Evolutionary conservation across 2,329 filamentous ascomycete species (phyloP).

Genomic region (Neofusicoccum sp.): DNA sequence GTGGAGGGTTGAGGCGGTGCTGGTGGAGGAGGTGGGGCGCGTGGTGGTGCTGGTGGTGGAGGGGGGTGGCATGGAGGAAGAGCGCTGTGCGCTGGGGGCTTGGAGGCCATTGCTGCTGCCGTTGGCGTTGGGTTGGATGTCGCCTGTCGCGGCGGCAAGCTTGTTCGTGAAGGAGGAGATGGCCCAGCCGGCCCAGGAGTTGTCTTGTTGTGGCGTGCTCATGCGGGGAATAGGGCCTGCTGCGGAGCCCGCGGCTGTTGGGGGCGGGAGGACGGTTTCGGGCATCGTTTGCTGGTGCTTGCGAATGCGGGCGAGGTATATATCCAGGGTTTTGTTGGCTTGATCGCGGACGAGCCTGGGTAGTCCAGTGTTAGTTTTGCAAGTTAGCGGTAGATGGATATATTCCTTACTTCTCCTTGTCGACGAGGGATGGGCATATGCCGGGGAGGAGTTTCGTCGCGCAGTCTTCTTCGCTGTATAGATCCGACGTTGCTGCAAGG

Average conservation of each 20-base stretch:
- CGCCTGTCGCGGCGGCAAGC: conserved; percentile 77
- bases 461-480: conserved; percentile 88
- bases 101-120: conserved; percentile 40
- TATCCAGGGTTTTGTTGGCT: conserved; percentile 83
- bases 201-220: conserved; percentile 72
- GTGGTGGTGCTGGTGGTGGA: conserved; percentile 30
- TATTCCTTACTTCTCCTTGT: conserved; percentile 75
- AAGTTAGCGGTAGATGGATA: neutral
- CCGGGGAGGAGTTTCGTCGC: conserved; percentile 80
- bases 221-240: conserved; percentile 65
- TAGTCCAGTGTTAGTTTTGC: conserved; percentile 34
- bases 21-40: conserved; percentile 46
- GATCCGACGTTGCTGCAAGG: conserved; percentile 79
- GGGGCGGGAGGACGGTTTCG: conserved; percentile 74
- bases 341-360: conserved; percentile 75
- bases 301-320: conserved; percentile 80
- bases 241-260: conserved; percentile 50
- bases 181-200: conserved; percentile 92
- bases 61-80: conserved; percentile 52
- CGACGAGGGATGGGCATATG: conserved; percentile 81
- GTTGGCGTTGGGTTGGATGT: conserved; percentile 67
- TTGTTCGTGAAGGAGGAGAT: conserved; percentile 99
- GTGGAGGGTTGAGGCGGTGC: conserved; percentile 59
- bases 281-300: conserved; percentile 79
- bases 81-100: conserved; percentile 47